Conservation (phyloP, 2,329 filamentous ascomycete species). For the Amphichorda felina region DNA sequence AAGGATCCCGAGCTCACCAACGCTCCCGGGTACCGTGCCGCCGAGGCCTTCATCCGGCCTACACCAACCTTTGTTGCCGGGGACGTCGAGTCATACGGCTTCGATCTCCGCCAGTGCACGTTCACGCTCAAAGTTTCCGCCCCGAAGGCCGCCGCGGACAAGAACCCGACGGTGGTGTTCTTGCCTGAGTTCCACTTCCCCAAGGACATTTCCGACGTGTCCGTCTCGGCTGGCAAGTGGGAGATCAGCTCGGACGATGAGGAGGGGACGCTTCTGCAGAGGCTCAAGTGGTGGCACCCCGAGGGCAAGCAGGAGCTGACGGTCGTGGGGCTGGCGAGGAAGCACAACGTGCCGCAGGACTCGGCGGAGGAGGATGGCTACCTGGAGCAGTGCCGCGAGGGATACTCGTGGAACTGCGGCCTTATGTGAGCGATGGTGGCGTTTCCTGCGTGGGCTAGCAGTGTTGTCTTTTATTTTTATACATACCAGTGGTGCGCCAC, state of each 20-base stretch:
- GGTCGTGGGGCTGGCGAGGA: slow-evolving; percentile 62
- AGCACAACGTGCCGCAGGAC: slow-evolving; percentile 41
- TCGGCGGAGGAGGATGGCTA: slow-evolving; percentile 67
- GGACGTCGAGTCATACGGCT: slow-evolving; percentile 57
- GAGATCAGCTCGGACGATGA: slow-evolving; percentile 64
- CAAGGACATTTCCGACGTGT: slow-evolving; percentile 55
- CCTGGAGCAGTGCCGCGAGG: slow-evolving; percentile 52
- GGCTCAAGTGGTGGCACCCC: slow-evolving; percentile 84
- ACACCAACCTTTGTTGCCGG: slow-evolving; percentile 68
- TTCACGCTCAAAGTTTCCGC: slow-evolving; percentile 65
- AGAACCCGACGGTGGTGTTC: slow-evolving; percentile 69
- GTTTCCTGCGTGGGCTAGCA: too few species aligned
- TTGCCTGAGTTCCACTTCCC: slow-evolving; percentile 92
- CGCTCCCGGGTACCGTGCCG: slow-evolving; percentile 69
- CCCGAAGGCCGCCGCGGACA: slow-evolving; percentile 42
- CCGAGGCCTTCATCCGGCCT: slow-evolving; percentile 85
- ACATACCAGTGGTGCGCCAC: neutral
- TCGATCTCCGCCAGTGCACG: slow-evolving; percentile 68
- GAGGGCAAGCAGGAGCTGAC: slow-evolving; percentile 73
- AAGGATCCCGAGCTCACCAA: slow-evolving; percentile 46
- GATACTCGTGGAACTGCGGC: slow-evolving; percentile 33
- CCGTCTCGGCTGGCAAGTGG: slow-evolving; percentile 82
- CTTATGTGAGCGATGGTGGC: slow-evolving; percentile 31
- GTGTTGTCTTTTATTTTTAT: neutral
- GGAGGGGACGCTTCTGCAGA: slow-evolving; percentile 59